Percentiles rank a stretch among this genome's conserved stretches.
phyloP scores from a whole-genome alignment of 139 green algal genomes.

The Micromonas commoda region DNA sequence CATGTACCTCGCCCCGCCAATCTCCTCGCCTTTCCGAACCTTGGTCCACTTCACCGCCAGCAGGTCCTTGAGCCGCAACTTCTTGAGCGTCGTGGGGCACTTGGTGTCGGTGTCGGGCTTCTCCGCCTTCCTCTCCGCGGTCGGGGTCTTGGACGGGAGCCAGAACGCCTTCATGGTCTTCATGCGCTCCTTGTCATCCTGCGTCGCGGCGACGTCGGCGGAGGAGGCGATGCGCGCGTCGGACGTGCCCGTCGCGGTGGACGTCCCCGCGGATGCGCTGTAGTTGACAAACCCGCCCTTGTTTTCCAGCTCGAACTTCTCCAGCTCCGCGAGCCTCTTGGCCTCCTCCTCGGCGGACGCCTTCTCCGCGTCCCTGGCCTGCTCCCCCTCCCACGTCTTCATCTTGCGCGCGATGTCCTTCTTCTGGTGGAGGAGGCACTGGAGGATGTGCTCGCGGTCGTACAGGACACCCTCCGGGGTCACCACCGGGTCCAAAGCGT shows the following conservation, averaged over 20 bases:
- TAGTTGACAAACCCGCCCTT: conserved; percentile 37
- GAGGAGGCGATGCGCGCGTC: neutral
- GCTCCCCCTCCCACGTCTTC: neutral
- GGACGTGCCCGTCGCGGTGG: no score
- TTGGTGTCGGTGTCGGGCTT: conserved; percentile 38
- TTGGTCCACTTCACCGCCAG: conserved; percentile 58
- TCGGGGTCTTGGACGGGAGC: conserved; percentile 55
- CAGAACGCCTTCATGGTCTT: conserved; percentile 76
- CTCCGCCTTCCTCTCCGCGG: conserved; percentile 30
- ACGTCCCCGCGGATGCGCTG: conserved; percentile 46
- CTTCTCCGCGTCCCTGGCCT: conserved; percentile 71
- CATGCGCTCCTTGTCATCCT: conserved; percentile 47
- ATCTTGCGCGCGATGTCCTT: neutral
- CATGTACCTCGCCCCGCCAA: conserved; percentile 52
- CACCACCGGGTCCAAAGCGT: conserved; percentile 69
- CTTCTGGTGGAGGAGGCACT: conserved; percentile 79
- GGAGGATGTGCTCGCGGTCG: conserved; percentile 74
- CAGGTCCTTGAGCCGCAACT: conserved; percentile 73
- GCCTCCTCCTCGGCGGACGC: conserved; percentile 63
- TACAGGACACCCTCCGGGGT: conserved; percentile 75
- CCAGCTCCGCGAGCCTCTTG: conserved; percentile 44
- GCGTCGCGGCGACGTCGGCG: neutral
- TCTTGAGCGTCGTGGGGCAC: conserved; percentile 74
- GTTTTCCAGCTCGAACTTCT: conserved; percentile 13
- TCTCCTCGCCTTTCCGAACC: conserved; percentile 30